These are phyloP conservation scores for Panicum miliaceum DNA, from an alignment of 176 grass and related monocot genomes.

Conservation along the genomic window DNA sequence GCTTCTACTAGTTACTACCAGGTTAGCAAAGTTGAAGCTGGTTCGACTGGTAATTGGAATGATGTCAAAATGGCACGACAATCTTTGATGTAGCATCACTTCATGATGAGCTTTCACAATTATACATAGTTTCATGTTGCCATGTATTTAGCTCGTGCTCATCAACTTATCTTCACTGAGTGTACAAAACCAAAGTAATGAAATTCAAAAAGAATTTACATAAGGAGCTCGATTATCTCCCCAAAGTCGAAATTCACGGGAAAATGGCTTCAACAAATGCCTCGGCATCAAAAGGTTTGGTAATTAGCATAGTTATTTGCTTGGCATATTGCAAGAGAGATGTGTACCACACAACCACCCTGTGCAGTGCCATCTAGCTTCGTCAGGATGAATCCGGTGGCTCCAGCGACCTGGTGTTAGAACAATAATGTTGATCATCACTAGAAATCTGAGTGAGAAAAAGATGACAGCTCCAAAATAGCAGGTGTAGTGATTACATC, in stretches of 20 bases:
- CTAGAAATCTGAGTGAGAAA: background rate
- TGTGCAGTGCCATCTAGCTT: conserved; percentile 90
- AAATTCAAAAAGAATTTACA: too few relatives aligned
- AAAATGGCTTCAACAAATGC: conserved; percentile 97
- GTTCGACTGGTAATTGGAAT: too few relatives aligned
- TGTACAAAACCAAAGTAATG: too few relatives aligned
- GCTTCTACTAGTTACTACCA: too few relatives aligned
- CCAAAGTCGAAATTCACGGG: conserved; percentile 46
- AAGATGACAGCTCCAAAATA: background rate
- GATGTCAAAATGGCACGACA: too few relatives aligned
- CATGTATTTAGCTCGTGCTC: too few relatives aligned
- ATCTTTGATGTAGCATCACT: too few relatives aligned
- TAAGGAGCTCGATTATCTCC: background rate
- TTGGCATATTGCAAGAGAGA: background rate
- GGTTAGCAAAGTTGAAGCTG: too few relatives aligned
- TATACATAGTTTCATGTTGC: too few relatives aligned
- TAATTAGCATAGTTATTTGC: too few relatives aligned
- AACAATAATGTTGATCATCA: background rate
- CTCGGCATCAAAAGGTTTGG: conserved; percentile 63
- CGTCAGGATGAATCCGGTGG: conserved; percentile 89
- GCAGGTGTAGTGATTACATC: conserved; percentile 56
- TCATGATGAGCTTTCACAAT: too few relatives aligned
- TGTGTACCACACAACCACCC: conserved; percentile 82
- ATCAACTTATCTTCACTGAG: too few relatives aligned
- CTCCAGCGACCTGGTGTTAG: conserved; percentile 70